phyloP scores from a whole-genome alignment of 495 filamentous ascomycete genomes.

The Xylaria longipes region DNA sequence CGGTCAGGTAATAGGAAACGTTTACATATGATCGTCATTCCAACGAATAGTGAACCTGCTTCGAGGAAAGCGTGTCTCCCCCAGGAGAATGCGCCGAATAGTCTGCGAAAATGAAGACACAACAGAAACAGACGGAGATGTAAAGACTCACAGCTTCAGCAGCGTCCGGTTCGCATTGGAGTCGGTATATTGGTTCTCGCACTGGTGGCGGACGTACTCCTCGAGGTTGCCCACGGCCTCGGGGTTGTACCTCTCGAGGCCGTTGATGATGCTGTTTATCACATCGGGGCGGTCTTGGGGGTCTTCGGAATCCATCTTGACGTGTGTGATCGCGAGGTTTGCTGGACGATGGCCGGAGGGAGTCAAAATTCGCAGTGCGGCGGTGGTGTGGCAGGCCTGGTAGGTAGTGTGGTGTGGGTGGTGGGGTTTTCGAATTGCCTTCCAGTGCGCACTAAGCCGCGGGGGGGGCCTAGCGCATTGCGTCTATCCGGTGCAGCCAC shows the following conservation, averaged over 20 bases:
- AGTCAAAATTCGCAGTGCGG: conserved; percentile 32
- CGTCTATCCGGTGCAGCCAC: not conserved
- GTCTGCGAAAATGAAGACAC: not conserved
- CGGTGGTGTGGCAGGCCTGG: conserved; percentile 27
- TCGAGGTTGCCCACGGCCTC: conserved; percentile 94
- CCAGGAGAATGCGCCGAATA: conserved; percentile 6
- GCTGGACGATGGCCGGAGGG: conserved; percentile 35
- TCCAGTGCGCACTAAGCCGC: conserved; percentile 28
- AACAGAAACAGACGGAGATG: not conserved
- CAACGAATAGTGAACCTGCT: conserved; percentile 6
- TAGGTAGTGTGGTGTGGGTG: no score
- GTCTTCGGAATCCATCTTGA: conserved; percentile 62
- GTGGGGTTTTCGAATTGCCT: conserved; percentile 38
- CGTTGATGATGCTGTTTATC: conserved; percentile 89
- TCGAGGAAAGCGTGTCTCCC: not conserved
- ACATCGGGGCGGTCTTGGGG: conserved; percentile 77
- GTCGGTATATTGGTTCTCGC: conserved; percentile 92
- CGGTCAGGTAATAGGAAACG: conserved; percentile 99
- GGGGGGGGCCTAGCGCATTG: not conserved
- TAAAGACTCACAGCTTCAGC: conserved; percentile 87
- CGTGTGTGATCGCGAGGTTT: conserved; percentile 35
- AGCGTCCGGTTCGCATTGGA: conserved; percentile 95
- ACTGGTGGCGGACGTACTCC: conserved; percentile 93
- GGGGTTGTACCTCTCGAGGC: conserved; percentile 97
- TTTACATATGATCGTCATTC: conserved; percentile 72